Percentiles rank a stretch among this genome's conserved stretches.
Conservation (phyloP, 2,329 filamentous ascomycete species). For the Alternaria solani region DNA sequence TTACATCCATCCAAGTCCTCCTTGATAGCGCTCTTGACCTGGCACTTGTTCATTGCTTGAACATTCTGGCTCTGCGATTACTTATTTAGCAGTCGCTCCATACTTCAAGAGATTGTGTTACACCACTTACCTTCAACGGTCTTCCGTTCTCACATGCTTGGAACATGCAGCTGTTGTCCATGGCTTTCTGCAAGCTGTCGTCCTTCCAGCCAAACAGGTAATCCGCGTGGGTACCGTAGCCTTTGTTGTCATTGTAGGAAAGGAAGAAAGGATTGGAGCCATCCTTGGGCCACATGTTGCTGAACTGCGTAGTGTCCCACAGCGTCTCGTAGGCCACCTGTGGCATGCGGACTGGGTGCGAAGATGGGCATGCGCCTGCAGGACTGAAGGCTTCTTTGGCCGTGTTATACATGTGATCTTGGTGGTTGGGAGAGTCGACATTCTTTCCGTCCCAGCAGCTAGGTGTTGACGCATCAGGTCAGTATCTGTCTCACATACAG, state of each 20-base stretch:
- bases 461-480: background rate
- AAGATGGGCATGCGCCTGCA: conserved; percentile 35
- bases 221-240: conserved; percentile 42
- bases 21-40: conserved; percentile 30
- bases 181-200: conserved; percentile 34
- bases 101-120: conserved; percentile 7
- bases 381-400: conserved; percentile 29
- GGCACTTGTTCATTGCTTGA: conserved; percentile 32
- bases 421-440: conserved; percentile 63
- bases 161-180: conserved; percentile 40
- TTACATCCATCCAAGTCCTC: conserved; percentile 39
- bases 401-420: conserved; percentile 54
- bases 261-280: conserved; percentile 40
- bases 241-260: conserved; percentile 35
- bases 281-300: conserved; percentile 37
- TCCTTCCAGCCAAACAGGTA: conserved; percentile 44
- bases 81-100: background rate
- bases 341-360: conserved; percentile 42
- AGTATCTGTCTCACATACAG: background rate
- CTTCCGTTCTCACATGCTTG: conserved; percentile 31
- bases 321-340: conserved; percentile 44
- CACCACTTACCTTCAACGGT: conserved; percentile 30
- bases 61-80: conserved; percentile 1
- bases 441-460: conserved; percentile 58
- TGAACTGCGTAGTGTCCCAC: conserved; percentile 41